A percentile compares a stretch with the other conserved stretches of the same genome.
Evolutionary conservation across 331 rosid species (phyloP).

Genomic region (Pyrus hybrid): DNA sequence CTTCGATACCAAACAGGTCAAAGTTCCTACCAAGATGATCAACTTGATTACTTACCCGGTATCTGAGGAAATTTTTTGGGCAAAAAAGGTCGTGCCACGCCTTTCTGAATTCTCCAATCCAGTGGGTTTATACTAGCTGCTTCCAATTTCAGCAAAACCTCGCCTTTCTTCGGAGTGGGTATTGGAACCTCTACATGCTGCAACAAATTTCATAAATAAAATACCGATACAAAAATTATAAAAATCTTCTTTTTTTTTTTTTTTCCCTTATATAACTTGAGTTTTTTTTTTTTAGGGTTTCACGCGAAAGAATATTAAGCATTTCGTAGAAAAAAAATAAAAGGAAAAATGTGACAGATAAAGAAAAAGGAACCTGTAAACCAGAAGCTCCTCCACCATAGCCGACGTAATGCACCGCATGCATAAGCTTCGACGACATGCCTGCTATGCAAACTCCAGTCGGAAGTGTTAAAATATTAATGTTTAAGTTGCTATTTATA

Average conservation of each 20-base stretch:
- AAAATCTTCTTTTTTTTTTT: too few relatives aligned
- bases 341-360: too few relatives aligned
- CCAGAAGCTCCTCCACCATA: slow-evolving; percentile 37
- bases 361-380: slow-evolving; percentile 13
- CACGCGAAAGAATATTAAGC: too few relatives aligned
- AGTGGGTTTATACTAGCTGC: slow-evolving; percentile 32
- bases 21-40: too few relatives aligned
- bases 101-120: slow-evolving; percentile 43
- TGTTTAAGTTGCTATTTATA: too few relatives aligned
- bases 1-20: too few relatives aligned
- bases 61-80: slow-evolving; percentile 35
- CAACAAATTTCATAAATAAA: background rate
- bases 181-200: slow-evolving; percentile 35
- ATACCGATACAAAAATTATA: too few relatives aligned
- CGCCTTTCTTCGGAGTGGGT: slow-evolving; percentile 28
- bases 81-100: slow-evolving; percentile 17
- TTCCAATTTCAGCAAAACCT: slow-evolving; percentile 37
- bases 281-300: too few relatives aligned
- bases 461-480: background rate
- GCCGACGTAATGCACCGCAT: slow-evolving; percentile 26
- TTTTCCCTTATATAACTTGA: too few relatives aligned
- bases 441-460: background rate
- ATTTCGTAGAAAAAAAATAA: too few relatives aligned
- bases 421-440: slow-evolving; percentile 23
- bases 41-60: slow-evolving; percentile 21